These are phyloP conservation scores for Lipomyces spencermartinsiae DNA, from an alignment of 805 yeast species.

Conservation along the genomic window DNA sequence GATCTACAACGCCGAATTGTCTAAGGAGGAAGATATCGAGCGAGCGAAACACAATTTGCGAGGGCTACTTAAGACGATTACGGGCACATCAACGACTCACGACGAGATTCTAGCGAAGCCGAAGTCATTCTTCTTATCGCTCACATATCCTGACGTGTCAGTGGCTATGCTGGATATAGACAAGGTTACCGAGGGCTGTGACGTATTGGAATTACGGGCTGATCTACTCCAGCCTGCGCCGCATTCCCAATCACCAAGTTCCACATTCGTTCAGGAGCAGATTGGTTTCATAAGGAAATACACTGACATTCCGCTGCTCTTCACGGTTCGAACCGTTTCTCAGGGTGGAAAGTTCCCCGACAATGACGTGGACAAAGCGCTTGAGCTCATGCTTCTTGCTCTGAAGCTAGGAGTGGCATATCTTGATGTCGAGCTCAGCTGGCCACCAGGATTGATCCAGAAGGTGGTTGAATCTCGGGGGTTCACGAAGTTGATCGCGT, in stretches of 20 bases:
- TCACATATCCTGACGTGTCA: constrained; percentile 69
- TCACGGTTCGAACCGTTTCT: constrained; percentile 73
- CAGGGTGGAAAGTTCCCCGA: constrained; percentile 88
- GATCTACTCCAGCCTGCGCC: constrained; percentile 57
- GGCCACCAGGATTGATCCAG: constrained; percentile 62
- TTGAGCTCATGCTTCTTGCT: constrained; percentile 63
- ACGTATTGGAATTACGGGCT: constrained; percentile 84
- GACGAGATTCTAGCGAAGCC: constrained; percentile 48
- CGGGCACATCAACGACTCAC: constrained; percentile 56
- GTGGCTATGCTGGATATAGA: constrained; percentile 55
- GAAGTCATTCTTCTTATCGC: constrained; percentile 70
- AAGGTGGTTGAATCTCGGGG: constrained; percentile 60
- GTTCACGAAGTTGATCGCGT: constrained; percentile 76
- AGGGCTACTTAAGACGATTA: constrained; percentile 62
- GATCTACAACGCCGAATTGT: constrained; percentile 79
- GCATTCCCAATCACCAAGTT: constrained; percentile 37
- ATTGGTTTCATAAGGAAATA: constrained; percentile 70
- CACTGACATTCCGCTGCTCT: constrained; percentile 75
- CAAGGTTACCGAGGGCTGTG: constrained; percentile 68
- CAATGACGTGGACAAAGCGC: constrained; percentile 55
- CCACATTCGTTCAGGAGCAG: constrained; percentile 71
- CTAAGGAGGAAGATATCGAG: constrained; percentile 39
- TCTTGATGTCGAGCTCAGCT: constrained; percentile 78
- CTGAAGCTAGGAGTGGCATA: constrained; percentile 79
- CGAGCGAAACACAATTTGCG: constrained; percentile 49